phyloP scores from a whole-genome alignment of 179 eudicot species.

The Amaranthus tricolor region DNA sequence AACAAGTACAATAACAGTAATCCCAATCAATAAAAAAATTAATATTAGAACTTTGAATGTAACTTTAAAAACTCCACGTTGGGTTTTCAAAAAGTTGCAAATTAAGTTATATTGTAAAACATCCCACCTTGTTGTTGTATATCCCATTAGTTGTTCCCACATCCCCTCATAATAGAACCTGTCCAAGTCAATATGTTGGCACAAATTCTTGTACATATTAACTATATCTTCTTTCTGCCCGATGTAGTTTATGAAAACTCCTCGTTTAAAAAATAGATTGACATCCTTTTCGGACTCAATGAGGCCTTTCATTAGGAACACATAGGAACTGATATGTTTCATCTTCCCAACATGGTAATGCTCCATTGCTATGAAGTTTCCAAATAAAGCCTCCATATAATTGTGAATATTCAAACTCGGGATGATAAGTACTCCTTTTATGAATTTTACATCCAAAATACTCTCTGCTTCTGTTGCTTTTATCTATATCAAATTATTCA shows the following conservation, averaged over 20 bases:
- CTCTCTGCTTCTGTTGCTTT: conserved; percentile 25
- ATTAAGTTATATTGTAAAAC: conserved; percentile 24
- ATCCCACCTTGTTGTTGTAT: conserved; percentile 22
- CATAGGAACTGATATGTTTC: conserved; percentile 56
- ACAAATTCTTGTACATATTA: conserved; percentile 33
- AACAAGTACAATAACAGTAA: conserved; percentile 12
- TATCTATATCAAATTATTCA: conserved; percentile 13
- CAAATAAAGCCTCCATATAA: conserved; percentile 39
- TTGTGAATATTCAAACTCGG: conserved; percentile 44
- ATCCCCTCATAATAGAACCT: conserved; percentile 43
- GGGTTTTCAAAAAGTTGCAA: neutral
- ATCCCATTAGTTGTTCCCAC: conserved; percentile 30
- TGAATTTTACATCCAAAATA: conserved; percentile 40
- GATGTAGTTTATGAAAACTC: conserved; percentile 26
- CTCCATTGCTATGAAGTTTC: conserved; percentile 58
- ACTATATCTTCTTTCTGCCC: conserved; percentile 33
- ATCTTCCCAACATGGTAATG: conserved; percentile 29
- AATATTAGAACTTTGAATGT: conserved; percentile 4
- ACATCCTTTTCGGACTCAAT: conserved; percentile 35
- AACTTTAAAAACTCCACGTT: conserved; percentile 5
- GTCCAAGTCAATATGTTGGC: conserved; percentile 28
- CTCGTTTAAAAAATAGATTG: conserved; percentile 25
- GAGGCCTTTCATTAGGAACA: conserved; percentile 35
- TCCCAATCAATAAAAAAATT: conserved; percentile 7
- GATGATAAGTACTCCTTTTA: conserved; percentile 34